Base-by-base conservation (phyloP, 148 eudicot species). In the Persicaria maculosa region DNA sequence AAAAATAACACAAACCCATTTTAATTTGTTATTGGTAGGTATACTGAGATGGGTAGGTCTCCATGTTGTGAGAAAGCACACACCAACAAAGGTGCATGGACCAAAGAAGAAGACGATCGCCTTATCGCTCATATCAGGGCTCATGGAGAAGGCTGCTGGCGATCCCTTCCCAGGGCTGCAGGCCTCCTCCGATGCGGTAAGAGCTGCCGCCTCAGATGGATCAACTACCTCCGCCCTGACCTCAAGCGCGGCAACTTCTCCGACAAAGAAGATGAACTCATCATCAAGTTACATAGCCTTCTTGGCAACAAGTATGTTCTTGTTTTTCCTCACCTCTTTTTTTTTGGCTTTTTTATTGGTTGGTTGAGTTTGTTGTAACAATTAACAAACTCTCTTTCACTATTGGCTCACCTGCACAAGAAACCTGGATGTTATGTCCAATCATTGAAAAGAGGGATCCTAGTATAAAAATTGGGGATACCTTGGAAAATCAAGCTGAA, bases 1-100 rank as follows among this genome's bases (percentile, higher is more conserved):
- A 65, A 14, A 65, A 65, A 65, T 0, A 2, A 65, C 7, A 65
- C 46, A 65, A 5, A 65, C 70, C 70, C 70, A 65, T 2, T n/a
- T n/a, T n/a, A n/a, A n/a, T n/a, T 65, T 65, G 70, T 15, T 45
- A 65, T 65, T 5, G 46, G 46, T 12, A 65, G n/a, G 19, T 65
- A 36, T 65, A 8, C 19, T 36, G 70, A 50, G 19, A 93, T 93
- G 98, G 98, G 98, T 72, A 89, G 98, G 85, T 91, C 97, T 75
- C 98, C 98, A 46, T 93, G 98, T 72, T 93, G 98, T 82, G 98
- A 93, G 81, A 93, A 93, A 73, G 91, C 97, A 17, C 97, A 93
- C 75, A 93, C 98, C 50, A 93, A 93, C 91, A 93, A 93, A 89
- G 98, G 98, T 50, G 98, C 98, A 19, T 93, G 98, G 98, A 91